Conservation (phyloP, 1,139 yeast genomes). For the Debaryomycetaceae sp. region DNA sequence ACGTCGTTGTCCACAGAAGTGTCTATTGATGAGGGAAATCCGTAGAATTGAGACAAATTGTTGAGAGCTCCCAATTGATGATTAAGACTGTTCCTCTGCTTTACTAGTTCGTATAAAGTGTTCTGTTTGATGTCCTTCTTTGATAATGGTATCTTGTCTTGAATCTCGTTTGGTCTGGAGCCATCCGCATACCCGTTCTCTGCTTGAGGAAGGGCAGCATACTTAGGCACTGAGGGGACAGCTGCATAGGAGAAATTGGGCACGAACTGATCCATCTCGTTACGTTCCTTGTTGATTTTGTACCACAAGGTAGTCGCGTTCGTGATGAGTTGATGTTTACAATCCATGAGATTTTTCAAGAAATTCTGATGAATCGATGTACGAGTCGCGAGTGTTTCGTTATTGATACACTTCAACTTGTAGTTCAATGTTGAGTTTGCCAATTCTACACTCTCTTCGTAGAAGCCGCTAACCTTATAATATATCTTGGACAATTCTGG, state of each 20-base stretch:
- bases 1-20: constrained; percentile 21
- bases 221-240: constrained; percentile 27
- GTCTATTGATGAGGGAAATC: constrained; percentile 67
- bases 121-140: constrained; percentile 38
- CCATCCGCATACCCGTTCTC: constrained; percentile 6
- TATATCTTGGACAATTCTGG: constrained; percentile 73
- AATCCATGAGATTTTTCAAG: constrained; percentile 64
- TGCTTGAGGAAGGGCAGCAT: constrained; percentile 12
- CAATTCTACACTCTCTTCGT: constrained; percentile 64
- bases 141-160: constrained; percentile 17
- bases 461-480: constrained; percentile 65
- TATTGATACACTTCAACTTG: constrained; percentile 70
- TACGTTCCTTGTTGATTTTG: constrained; percentile 83
- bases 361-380: constrained; percentile 85
- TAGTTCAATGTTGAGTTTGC: constrained; percentile 71
- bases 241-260: constrained; percentile 41
- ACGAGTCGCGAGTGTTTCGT: constrained; percentile 76
- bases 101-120: constrained; percentile 43
- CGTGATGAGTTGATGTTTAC: constrained; percentile 61
- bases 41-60: constrained; percentile 55
- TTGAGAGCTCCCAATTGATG: constrained; percentile 56
- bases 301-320: constrained; percentile 89
- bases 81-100: constrained; percentile 51
- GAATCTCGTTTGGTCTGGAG: background rate
- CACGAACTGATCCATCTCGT: constrained; percentile 74